Base-by-base conservation (phyloP, 495 filamentous ascomycete genomes). In the Aspergillus cristatus region DNA sequence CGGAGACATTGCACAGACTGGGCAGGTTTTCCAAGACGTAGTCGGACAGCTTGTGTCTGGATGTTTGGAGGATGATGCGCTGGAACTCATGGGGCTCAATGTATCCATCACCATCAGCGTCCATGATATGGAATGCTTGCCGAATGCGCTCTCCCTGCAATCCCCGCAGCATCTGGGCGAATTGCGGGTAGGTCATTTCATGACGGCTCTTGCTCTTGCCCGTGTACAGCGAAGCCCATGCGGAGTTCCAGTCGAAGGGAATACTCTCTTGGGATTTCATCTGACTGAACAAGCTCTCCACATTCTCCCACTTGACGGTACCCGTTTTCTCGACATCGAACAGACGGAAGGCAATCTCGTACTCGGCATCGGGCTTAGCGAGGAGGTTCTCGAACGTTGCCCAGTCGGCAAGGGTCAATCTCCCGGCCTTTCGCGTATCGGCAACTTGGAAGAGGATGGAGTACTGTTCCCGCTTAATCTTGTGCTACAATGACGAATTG, bases 61-160 rank as follows among this genome's bases (percentile, higher is more conserved):
- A 78, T 1, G 88, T 97, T 62, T 95, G 84, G 24, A 82, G 64
- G 48, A 98, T 94, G 60, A 97, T 97, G 55, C 84, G 80, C 65
- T 93, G 86, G 63, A 98, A 98, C 42, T 98, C 84, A 50, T 91
- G 82, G 1, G 90, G 87, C 53, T 93, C 84, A 45, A 98, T 97
- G 62, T 83, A 97, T n/a, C 91, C 93, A 58, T 95, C 89, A n/a
- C 74, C 79, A 45, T 94, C 82, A 60, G 82, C 87, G 61, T 98
- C 91, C 43, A 95, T 88, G 29, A 74, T 63, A 42, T 89, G 81
- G 69, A 98, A 98, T 4, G 93, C 91, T 55, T 97, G 91, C 36
- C 91, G 72, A 48, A 98, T 87, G 44, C 86, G 74, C 75, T 98
- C 91, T 14, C 90, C 93, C 62, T 96, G 90, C 41, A 98, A 68